These are phyloP conservation scores for Acer campestre DNA, from an alignment of 345 rosid genomes.

Conservation along the genomic window DNA sequence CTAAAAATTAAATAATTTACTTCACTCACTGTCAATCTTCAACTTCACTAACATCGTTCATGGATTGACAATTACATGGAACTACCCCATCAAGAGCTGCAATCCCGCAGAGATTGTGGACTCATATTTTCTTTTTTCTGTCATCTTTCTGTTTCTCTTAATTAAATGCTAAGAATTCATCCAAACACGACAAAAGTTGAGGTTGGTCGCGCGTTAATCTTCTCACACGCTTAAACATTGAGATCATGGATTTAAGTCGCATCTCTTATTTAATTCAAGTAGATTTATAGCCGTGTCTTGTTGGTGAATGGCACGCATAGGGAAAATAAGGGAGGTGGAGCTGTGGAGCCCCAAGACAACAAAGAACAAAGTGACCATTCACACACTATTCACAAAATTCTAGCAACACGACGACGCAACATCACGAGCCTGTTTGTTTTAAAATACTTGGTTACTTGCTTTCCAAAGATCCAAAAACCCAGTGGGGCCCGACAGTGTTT, in stretches of 20 bases:
- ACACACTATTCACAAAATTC: too few relatives aligned
- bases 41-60: not conserved
- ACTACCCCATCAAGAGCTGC: not conserved
- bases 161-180: not conserved
- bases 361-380: slow-evolving; percentile 8
- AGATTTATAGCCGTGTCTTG: not conserved
- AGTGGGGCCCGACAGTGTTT: not conserved
- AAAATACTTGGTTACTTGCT: not conserved
- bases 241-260: too few relatives aligned
- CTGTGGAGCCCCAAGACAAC: slow-evolving; percentile 13
- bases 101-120: not conserved
- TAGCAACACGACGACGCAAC: slow-evolving; percentile 1
- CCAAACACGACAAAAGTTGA: too few relatives aligned
- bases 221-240: too few relatives aligned
- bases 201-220: too few relatives aligned
- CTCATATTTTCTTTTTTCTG: not conserved
- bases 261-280: too few relatives aligned
- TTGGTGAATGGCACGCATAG: not conserved
- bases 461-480: not conserved
- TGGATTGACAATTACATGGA: not conserved
- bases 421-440: slow-evolving; percentile 6
- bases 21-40: not conserved
- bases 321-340: not conserved
- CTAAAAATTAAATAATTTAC: too few relatives aligned
- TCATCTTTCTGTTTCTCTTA: not conserved